Percentiles rank a stretch among this genome's conserved stretches.
These are phyloP conservation scores for Dactylonectria estremocensis DNA, from an alignment of 2,329 filamentous ascomycete species.

Conservation along the genomic window DNA sequence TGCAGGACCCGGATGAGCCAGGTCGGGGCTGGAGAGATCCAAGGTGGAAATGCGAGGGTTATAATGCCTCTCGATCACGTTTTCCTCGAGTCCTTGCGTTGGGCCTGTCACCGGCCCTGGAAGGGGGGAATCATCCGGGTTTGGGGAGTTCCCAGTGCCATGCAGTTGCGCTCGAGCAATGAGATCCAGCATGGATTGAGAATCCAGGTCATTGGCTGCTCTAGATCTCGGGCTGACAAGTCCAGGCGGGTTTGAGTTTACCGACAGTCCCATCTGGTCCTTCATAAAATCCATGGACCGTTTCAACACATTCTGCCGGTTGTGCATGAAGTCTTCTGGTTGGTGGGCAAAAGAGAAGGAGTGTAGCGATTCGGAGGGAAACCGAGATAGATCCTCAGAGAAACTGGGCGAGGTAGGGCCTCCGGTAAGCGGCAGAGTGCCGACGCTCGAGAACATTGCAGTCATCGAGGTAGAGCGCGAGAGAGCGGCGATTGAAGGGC, in stretches of 20 bases:
- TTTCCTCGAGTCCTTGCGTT: conserved; percentile 78
- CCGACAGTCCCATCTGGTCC: conserved; percentile 87
- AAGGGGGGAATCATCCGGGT: conserved; percentile 59
- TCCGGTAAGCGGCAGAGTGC: conserved; percentile 69
- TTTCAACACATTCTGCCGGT: conserved; percentile 92
- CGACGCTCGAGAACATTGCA: conserved; percentile 72
- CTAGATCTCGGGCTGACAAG: conserved; percentile 89
- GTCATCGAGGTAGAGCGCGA: conserved; percentile 81
- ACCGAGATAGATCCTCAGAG: conserved; percentile 90
- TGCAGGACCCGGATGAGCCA: conserved; percentile 52
- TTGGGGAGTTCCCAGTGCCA: conserved; percentile 74
- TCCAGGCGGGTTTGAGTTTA: conserved; percentile 76
- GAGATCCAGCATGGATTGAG: conserved; percentile 92
- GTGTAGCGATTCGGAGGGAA: conserved; percentile 95
- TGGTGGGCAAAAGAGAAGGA: conserved; percentile 99
- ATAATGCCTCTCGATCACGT: conserved; percentile 90
- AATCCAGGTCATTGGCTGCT: conserved; percentile 85
- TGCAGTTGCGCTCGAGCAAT: conserved; percentile 86
- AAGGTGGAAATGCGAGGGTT: conserved; percentile 68
- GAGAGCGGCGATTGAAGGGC: conserved; percentile 68
- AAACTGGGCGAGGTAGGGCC: conserved; percentile 82
- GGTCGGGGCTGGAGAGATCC: conserved; percentile 59
- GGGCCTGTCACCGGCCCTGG: conserved; percentile 83
- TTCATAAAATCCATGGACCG: conserved; percentile 97
- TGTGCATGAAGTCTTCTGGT: conserved; percentile 92